Evolutionary conservation across 73 alveolate species (phyloP).

Genomic region (Stentor coeruleus): DNA sequence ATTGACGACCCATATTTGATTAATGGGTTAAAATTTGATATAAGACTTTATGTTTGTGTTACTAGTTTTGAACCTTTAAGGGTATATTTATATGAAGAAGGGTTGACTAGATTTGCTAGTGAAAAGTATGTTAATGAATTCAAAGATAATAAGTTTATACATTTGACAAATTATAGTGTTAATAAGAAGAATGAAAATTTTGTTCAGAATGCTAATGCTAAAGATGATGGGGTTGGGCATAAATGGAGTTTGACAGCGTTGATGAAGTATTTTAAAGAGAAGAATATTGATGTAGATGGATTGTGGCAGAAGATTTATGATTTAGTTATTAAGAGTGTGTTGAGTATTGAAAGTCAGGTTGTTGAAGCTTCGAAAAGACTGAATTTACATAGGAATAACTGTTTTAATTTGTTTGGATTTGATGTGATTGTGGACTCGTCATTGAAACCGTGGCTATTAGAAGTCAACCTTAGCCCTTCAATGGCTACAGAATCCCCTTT

Average conservation of each 20-base stretch:
- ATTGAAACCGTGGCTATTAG: conserved; percentile 80
- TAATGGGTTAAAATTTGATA: conserved; percentile 80
- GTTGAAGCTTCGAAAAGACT: conserved; percentile 68
- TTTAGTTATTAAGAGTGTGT: conserved; percentile 73
- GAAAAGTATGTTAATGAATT: conserved; percentile 74
- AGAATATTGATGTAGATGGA: conserved; percentile 31
- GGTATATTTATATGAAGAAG: conserved; percentile 87
- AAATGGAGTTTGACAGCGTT: conserved; percentile 66
- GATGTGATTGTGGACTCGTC: conserved; percentile 65
- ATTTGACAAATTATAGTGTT: conserved; percentile 86
- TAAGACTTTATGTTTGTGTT: conserved; percentile 85
- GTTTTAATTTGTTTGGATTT: conserved; percentile 80
- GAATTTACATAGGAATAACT: conserved; percentile 67
- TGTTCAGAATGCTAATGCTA: conserved; percentile 64
- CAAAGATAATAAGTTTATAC: conserved; percentile 75
- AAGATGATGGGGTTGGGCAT: conserved; percentile 75
- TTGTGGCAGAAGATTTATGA: conserved; percentile 69
- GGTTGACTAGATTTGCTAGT: conserved; percentile 81
- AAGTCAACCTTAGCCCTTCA: conserved; percentile 78
- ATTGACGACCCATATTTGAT: conserved; percentile 79
- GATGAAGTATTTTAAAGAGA: conserved; percentile 37
- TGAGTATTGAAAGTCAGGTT: conserved; percentile 64
- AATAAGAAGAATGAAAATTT: conserved; percentile 81
- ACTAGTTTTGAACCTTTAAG: conserved; percentile 84
- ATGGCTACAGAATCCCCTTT: conserved; percentile 60